Evolutionary conservation across 2,329 filamentous ascomycete genomes (phyloP), one percentile per base, ranked within the genome.

Genomic region (Hortaea werneckii): DNA sequence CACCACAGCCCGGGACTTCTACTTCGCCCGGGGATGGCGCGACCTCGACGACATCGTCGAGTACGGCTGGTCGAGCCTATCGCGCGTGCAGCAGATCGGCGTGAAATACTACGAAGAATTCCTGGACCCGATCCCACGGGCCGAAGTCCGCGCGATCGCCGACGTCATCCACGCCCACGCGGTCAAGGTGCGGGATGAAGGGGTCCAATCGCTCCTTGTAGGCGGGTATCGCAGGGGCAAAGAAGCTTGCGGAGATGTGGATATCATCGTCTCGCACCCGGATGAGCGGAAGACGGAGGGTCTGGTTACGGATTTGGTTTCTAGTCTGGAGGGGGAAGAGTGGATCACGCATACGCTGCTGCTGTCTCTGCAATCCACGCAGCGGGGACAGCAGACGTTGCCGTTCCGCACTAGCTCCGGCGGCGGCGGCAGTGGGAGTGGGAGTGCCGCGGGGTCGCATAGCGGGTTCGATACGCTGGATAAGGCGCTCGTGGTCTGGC

Each of bases 91-190:
- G 64, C 88, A 96, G 62, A 94, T 96, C 45, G 90, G 92, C 0
- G 72, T 95, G 39, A 96, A 96, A 62, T 95, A 82, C 66, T 95
- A 94, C 62, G 84, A 94, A 30, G 90, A 96, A 52, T 85, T 98
- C 45, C 69, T 77, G 40, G 65, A 74, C 11, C 79, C 77, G 10
- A 86, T 96, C 4, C 76, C 86, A 0, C 78, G 88, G 1, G 47
- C 59, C 0, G 88, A 96, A 63, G 84, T 87, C 0, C 81, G 87
- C 54, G 58, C 62, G 0, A 94, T 95, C 44, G 78, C 77, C 0
- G 57, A 67, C 4, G 70, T 73, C 1, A 75, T 95, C 11, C 72
- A 83, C 1, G 58, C 67, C 1, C 81, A 92, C 51, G 87, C 87
- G 1, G 78, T 80, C 40, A 67, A 63, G 12, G 72, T 89, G 1